Percentiles rank a stretch among this genome's conserved stretches.
phyloP scores from a whole-genome alignment of 2,329 filamentous ascomycete genomes.

The Ophiostoma himal-ulmi region DNA sequence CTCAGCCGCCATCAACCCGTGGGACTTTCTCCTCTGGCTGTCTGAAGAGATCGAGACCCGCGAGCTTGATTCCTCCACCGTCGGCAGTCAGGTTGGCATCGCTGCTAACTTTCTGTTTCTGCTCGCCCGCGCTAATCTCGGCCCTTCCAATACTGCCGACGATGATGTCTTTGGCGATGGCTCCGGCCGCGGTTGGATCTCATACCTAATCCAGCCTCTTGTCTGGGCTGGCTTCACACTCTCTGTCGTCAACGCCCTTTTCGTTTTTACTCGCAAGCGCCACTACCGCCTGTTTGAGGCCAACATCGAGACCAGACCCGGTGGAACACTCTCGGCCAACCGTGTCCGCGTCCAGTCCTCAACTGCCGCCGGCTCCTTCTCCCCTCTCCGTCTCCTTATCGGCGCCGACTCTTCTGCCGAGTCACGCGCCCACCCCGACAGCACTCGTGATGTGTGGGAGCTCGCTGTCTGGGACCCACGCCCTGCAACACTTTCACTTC shows the following conservation, averaged over 20 bases:
- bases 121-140: conserved; percentile 72
- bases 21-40: conserved; percentile 84
- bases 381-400: conserved; percentile 70
- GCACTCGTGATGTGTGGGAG: conserved; percentile 87
- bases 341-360: conserved; percentile 85
- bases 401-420: conserved; percentile 69
- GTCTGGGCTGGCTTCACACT: conserved; percentile 63
- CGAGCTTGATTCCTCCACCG: conserved; percentile 79
- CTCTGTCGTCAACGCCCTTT: conserved; percentile 70
- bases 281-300: conserved; percentile 89
- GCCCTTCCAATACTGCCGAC: conserved; percentile 43
- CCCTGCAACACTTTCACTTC: conserved; percentile 72
- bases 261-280: conserved; percentile 73
- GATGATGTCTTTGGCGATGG: conserved; percentile 74
- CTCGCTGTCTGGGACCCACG: conserved; percentile 89
- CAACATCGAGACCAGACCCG: conserved; percentile 66
- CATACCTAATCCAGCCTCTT: conserved; percentile 50
- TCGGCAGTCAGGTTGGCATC: conserved; percentile 70
- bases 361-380: conserved; percentile 67
- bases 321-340: conserved; percentile 75
- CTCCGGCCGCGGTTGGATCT: conserved; percentile 25
- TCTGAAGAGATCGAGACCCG: conserved; percentile 89
- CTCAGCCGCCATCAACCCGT: conserved; percentile 72
- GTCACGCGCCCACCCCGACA: conserved; percentile 76
- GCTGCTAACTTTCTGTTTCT: conserved; percentile 73